These are phyloP conservation scores for Suhomyces faveliae DNA, from an alignment of 805 yeast genomes.

Conservation along the genomic window DNA sequence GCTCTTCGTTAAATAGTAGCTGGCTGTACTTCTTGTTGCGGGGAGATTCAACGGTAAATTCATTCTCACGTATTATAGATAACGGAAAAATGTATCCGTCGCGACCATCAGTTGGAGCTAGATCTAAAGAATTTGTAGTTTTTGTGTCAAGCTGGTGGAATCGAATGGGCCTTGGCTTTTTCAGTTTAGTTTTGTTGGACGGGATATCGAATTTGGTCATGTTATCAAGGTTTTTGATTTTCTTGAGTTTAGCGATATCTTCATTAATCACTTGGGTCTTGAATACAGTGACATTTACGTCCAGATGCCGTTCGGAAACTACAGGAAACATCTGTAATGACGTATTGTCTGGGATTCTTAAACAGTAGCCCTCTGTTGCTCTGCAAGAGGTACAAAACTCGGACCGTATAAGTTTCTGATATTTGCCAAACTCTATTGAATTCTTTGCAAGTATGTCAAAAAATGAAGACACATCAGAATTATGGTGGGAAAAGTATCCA, in stretches of 20 bases:
- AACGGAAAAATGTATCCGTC: background rate
- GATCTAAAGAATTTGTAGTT: background rate
- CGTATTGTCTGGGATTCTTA: conserved; percentile 31
- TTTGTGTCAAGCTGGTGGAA: background rate
- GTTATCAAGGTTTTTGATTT: background rate
- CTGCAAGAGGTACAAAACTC: conserved; percentile 42
- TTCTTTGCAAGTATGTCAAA: conserved; percentile 42
- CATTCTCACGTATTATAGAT: background rate
- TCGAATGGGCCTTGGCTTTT: background rate
- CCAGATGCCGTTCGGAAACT: conserved; percentile 6
- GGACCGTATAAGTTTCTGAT: conserved; percentile 38
- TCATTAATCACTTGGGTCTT: background rate
- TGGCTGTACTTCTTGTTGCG: conserved; percentile 17
- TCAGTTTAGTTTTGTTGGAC: background rate
- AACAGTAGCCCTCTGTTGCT: conserved; percentile 33
- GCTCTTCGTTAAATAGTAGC: conserved; percentile 8
- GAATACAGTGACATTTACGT: background rate
- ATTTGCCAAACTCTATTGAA: conserved; percentile 36
- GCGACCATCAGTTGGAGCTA: background rate
- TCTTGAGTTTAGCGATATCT: background rate
- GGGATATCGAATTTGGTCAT: too few relatives aligned
- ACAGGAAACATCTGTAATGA: conserved; percentile 26
- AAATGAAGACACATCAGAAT: conserved; percentile 15
- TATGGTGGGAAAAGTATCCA: conserved; percentile 16
- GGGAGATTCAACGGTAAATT: background rate